Base-by-base conservation (phyloP, 805 yeast genomes). In the Candida boleticola region DNA sequence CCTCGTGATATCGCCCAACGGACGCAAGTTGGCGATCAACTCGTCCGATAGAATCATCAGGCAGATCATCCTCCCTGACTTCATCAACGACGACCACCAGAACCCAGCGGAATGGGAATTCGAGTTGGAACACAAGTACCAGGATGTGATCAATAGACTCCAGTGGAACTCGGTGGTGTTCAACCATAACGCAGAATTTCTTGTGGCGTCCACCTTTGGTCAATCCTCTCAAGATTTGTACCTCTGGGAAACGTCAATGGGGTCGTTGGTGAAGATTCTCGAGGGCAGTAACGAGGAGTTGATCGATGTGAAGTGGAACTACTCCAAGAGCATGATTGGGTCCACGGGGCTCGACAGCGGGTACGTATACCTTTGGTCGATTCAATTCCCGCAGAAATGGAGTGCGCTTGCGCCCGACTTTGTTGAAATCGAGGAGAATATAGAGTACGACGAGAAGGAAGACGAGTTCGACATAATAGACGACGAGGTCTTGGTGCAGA, bases 331-430 rank as follows among this genome's bases (percentile, higher is more conserved):
- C 60, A 68, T 77, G 46, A 80, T 92, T 26, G 85, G 84, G 7
- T 85, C 95, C 14, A 85, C 87, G 22, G 97, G 97, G 0, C 66
- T 87, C 41, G 98, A 90, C 55, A 72, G 86, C 25, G 97, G 97
- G 1, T 71, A 80, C 29, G 76, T 90, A 1, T 89, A 86, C 56
- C 58, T 85, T 31, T 92, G 97, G 97, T 77, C 84, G 38, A 76
- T 87, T 7, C 77, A 77, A 30, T 79, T 86, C 17, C 95, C 96
- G 0, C 97, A 89, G 53, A 85, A 87, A 63, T 90, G 98, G 98
- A 85, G 95, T 61, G 95, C 97, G 1, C 68, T 90, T 52, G 97
- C 97, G 0, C 97, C 97, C 0, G 98, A 92, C 60, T 90, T 92
- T 58, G 95, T 85, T 37, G 97, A 90, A 60, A 83, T 90, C 33